Conservation (phyloP, 305 asterid species). For the Fraxinus ornus region DNA sequence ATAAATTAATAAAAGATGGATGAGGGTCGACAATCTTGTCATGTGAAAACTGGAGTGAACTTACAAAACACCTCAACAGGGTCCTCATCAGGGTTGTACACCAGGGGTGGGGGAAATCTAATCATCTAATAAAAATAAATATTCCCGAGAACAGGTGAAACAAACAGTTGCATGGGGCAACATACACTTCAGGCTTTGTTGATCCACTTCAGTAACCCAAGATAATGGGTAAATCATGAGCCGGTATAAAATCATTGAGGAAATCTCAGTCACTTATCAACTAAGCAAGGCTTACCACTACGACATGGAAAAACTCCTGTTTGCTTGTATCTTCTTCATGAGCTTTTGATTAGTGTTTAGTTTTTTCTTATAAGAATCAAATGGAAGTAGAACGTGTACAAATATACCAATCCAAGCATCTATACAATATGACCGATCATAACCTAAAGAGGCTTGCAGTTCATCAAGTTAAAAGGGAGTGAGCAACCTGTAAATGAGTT, state of each 20-base stretch:
- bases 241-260: background rate
- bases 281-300: background rate
- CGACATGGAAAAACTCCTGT: background rate
- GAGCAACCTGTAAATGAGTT: slow-evolving; percentile 17
- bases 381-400: background rate
- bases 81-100: background rate
- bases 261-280: background rate
- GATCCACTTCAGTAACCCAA: background rate
- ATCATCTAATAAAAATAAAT: background rate
- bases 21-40: background rate
- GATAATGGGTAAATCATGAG: background rate
- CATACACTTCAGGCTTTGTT: background rate
- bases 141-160: background rate
- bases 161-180: background rate
- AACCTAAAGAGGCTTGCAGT: background rate
- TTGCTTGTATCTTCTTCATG: background rate
- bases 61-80: background rate
- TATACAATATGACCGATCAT: background rate
- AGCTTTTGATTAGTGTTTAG: background rate
- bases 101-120: background rate
- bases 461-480: background rate
- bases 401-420: background rate
- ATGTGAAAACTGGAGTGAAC: background rate
- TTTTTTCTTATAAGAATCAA: background rate
- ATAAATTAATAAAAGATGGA: background rate